Evolutionary conservation across 768 basidiomycete genomes (phyloP), one percentile per base, ranked within the genome.

Genomic region (Naganishia friedmannii): DNA sequence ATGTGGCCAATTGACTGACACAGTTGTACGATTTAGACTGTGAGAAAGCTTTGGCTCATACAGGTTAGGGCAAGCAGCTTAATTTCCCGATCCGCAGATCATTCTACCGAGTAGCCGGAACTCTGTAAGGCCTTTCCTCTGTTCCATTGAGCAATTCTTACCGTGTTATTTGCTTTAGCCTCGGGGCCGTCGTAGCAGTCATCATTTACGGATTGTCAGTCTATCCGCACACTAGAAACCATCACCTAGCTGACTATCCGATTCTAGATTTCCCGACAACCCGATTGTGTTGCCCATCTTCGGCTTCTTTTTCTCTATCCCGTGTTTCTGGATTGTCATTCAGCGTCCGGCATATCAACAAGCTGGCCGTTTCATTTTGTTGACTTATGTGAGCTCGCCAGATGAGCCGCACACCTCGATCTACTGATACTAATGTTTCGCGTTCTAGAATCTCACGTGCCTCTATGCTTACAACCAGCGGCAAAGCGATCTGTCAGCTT

Each of bases 241-340:
- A n/a, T 21, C 21, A 32, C 48, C 23, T 46, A 19, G 23, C 51
- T 53, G 58, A 54, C 56, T 17, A 9, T 7, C 12, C 12, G 21
- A 28, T n/a, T 26, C 19, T 66, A 78, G 77, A 3, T 92, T 92
- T 77, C 89, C 90, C 0, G 88, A 91, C 45, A 86, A 92, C 60
- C 85, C 91, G 0, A 78, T 88, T 37, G 82, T 89, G 2, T 85
- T 99, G 8, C 87, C 93, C 0, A 80, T 90, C 39, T 89, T 93
- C 72, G 95, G 96, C 0, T 91, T 93, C 78, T 66, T 80, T 34
- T 79, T 81, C 69, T 93, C 93, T 0, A 83, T 96, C 9, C 96
- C 95, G 21, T 97, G 95, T 79, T 98, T 95, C 82, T 89, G 88
- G 77, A 90, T 93, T 72, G 86, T 96, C 42, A 86, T 87, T 0